Percentiles rank a stretch among this genome's conserved stretches.
Evolutionary conservation across 805 yeast species (phyloP).

Genomic region (Ogataea pilisensis): DNA sequence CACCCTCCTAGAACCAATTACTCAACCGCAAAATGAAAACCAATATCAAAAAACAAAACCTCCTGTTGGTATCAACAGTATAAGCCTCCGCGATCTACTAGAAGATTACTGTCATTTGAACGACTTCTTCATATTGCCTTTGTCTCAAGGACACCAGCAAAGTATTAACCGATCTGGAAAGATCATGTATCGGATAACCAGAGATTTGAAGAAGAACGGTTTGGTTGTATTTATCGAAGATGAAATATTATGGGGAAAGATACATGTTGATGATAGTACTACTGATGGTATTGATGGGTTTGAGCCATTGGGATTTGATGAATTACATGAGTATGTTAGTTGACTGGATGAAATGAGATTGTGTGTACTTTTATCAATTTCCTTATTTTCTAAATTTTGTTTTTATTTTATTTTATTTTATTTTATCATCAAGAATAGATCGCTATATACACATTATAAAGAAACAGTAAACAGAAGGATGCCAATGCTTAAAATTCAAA

Average conservation of each 20-base stretch:
- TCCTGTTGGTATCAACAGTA: constrained; percentile 33
- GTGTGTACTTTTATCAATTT: too few relatives aligned
- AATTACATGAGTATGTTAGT: constrained; percentile 12
- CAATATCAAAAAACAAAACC: constrained; percentile 19
- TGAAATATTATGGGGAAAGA: constrained; percentile 59
- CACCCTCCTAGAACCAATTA: too few relatives aligned
- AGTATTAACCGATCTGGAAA: constrained; percentile 30
- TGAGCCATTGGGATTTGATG: constrained; percentile 40
- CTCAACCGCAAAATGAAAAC: neutral
- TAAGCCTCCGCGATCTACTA: constrained; percentile 56
- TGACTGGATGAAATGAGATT: neutral
- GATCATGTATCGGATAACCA: constrained; percentile 40
- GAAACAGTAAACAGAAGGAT: too few relatives aligned
- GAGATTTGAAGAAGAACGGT: constrained; percentile 31
- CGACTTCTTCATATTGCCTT: constrained; percentile 40
- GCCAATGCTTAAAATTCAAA: too few relatives aligned
- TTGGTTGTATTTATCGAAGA: constrained; percentile 49
- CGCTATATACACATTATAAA: too few relatives aligned
- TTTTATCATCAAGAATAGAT: too few relatives aligned
- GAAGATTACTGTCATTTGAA: constrained; percentile 52
- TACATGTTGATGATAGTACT: too few relatives aligned
- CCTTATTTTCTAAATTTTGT: too few relatives aligned
- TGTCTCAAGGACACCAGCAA: constrained; percentile 24
- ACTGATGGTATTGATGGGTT: too few relatives aligned
- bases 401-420: too few relatives aligned